These are phyloP conservation scores for Mariannaea sp. DNA, from an alignment of 2,329 filamentous ascomycete species.

Conservation along the genomic window DNA sequence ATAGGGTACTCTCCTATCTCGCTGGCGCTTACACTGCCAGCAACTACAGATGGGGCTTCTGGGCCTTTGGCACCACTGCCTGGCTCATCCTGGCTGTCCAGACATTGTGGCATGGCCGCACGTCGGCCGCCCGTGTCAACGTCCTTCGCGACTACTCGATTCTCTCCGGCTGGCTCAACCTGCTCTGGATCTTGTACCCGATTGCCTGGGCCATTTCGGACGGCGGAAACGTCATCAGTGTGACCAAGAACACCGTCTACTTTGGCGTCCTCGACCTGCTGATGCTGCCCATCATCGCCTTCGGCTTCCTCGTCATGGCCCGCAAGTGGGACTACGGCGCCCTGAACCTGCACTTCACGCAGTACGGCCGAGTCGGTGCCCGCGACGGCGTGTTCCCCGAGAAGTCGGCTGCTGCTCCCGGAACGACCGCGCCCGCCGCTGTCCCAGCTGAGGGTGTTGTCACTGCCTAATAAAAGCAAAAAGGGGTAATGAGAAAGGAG, in stretches of 20 bases:
- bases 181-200: conserved; percentile 60
- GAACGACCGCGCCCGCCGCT: conserved; percentile 13
- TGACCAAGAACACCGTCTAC: conserved; percentile 54
- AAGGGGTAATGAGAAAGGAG: neutral
- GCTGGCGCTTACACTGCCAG: conserved; percentile 52
- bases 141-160: conserved; percentile 50
- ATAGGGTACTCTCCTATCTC: conserved; percentile 53
- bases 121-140: conserved; percentile 48
- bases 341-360: conserved; percentile 59
- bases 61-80: conserved; percentile 55
- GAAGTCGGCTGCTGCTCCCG: conserved; percentile 42
- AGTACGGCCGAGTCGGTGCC: conserved; percentile 57
- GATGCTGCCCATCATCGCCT: conserved; percentile 50
- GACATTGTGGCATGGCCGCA: conserved; percentile 47
- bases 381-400: conserved; percentile 51
- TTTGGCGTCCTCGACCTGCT: conserved; percentile 57
- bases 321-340: conserved; percentile 56
- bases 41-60: conserved; percentile 64
- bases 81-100: conserved; percentile 52
- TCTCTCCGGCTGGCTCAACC: conserved; percentile 54
- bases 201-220: conserved; percentile 58
- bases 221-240: conserved; percentile 55
- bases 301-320: conserved; percentile 50
- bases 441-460: conserved; percentile 5
- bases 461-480: neutral